Evolutionary conservation across 257 asterid genomes (phyloP).

Genomic region (Solanum virginianum): DNA sequence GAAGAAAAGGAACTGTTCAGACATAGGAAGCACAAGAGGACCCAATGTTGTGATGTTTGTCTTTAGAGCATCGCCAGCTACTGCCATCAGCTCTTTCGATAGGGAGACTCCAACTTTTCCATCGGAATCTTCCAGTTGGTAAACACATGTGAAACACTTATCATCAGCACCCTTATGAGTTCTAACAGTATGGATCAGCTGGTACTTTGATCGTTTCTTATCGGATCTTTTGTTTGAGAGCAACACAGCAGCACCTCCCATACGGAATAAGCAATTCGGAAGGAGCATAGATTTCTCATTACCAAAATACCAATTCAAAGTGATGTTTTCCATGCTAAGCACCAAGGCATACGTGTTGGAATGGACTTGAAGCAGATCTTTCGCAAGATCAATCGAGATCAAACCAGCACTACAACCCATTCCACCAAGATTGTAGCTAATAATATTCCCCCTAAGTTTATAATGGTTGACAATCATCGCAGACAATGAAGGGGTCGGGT

Average conservation of each 20-base stretch:
- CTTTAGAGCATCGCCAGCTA: slow-evolving; percentile 66
- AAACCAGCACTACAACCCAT: slow-evolving; percentile 91
- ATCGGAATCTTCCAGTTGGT: slow-evolving; percentile 53
- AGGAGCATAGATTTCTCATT: slow-evolving; percentile 46
- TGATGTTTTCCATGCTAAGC: slow-evolving; percentile 73
- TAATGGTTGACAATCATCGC: slow-evolving; percentile 72
- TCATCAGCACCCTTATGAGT: slow-evolving; percentile 69
- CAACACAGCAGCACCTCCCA: slow-evolving; percentile 45
- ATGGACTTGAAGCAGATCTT: slow-evolving; percentile 69
- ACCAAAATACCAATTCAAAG: slow-evolving; percentile 76
- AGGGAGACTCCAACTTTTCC: slow-evolving; percentile 53
- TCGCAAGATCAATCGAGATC: slow-evolving; percentile 71
- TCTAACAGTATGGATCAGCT: slow-evolving; percentile 62
- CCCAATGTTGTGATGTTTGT: slow-evolving; percentile 68
- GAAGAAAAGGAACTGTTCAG: slow-evolving; percentile 65
- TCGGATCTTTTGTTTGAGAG: slow-evolving; percentile 61
- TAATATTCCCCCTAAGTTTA: slow-evolving; percentile 59
- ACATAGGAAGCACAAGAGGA: slow-evolving; percentile 72
- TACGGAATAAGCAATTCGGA: slow-evolving; percentile 29
- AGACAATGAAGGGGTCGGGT: slow-evolving; percentile 80
- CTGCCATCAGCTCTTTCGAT: slow-evolving; percentile 69
- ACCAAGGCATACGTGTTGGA: slow-evolving; percentile 69
- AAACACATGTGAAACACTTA: slow-evolving; percentile 58
- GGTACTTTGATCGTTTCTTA: slow-evolving; percentile 42
- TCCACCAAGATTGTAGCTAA: slow-evolving; percentile 70